phyloP scores from a whole-genome alignment of 1,284 basidiomycete species.

The Cryptococcus jaspeensis region DNA sequence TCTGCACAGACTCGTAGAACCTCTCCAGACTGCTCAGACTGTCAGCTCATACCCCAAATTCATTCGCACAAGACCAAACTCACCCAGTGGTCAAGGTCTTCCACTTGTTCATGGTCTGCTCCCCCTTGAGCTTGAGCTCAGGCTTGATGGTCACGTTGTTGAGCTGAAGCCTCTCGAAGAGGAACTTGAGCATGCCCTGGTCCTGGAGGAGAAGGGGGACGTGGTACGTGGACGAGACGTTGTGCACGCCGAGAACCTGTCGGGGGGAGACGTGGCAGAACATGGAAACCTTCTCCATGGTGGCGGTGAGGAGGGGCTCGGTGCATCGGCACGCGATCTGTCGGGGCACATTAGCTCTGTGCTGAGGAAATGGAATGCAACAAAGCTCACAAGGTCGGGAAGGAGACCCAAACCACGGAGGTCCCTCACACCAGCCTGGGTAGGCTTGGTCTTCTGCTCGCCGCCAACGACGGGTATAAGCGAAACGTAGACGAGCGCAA shows the following conservation, averaged over 20 bases:
- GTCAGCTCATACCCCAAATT: constrained; percentile 1
- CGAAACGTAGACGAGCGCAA: constrained; percentile 96
- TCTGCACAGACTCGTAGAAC: constrained; percentile 83
- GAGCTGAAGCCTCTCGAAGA: constrained; percentile 78
- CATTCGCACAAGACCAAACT: constrained; percentile 21
- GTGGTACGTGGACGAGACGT: constrained; percentile 95
- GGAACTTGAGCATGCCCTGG: constrained; percentile 85
- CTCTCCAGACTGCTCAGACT: constrained; percentile 61
- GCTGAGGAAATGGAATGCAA: background rate
- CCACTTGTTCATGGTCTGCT: constrained; percentile 71
- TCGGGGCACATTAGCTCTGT: background rate
- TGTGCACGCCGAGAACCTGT: constrained; percentile 95
- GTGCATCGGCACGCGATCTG: constrained; percentile 87
- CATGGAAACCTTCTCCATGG: constrained; percentile 97
- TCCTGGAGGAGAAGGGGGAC: constrained; percentile 90
- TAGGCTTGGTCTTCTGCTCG: constrained; percentile 99
- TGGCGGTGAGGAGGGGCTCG: constrained; percentile 68
- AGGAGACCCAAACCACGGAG: constrained; percentile 88
- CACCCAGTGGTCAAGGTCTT: constrained; percentile 75
- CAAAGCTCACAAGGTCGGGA: constrained; percentile 81
- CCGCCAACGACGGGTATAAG: constrained; percentile 97
- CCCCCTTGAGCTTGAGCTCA: constrained; percentile 63
- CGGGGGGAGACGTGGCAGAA: constrained; percentile 95
- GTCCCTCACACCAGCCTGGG: constrained; percentile 94
- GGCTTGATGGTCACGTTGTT: constrained; percentile 60